phyloP scores from a whole-genome alignment of 306 rosid species.

The Cucumis melo region DNA sequence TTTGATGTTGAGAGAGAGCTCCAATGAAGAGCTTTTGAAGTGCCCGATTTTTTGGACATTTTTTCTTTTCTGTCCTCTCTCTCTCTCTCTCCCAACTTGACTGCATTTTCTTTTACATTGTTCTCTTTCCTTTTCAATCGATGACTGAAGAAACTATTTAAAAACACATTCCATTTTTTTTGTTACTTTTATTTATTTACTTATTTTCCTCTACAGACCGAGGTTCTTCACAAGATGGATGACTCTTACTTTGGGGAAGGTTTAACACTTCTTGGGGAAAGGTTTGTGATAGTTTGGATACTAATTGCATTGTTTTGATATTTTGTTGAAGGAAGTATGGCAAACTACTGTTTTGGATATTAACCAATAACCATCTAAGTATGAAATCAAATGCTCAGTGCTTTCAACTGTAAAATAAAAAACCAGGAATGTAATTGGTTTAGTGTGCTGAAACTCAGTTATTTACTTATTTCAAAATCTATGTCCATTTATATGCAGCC shows the following conservation, averaged over 20 bases:
- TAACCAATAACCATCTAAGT: background rate
- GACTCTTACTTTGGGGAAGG: constrained; percentile 72
- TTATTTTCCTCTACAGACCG: constrained; percentile 34
- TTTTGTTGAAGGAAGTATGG: background rate
- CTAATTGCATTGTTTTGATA: background rate
- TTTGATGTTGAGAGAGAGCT: background rate
- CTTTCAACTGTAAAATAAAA: background rate
- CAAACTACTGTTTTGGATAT: background rate
- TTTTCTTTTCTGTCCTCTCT: background rate
- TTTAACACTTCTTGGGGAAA: constrained; percentile 51
- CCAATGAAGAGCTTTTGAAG: background rate
- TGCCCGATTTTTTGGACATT: background rate
- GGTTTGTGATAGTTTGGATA: constrained; percentile 30
- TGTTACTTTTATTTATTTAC: background rate
- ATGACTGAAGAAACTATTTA: background rate
- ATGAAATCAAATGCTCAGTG: background rate
- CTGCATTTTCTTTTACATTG: background rate
- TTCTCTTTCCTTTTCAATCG: background rate
- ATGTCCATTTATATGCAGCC: background rate
- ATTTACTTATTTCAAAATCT: background rate
- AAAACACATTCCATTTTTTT: background rate
- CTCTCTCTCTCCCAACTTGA: background rate
- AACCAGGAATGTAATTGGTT: background rate
- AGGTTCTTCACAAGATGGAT: constrained; percentile 49
- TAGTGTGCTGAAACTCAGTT: background rate